phyloP scores from a whole-genome alignment of 139 green algal species.

The Volvox africanus region DNA sequence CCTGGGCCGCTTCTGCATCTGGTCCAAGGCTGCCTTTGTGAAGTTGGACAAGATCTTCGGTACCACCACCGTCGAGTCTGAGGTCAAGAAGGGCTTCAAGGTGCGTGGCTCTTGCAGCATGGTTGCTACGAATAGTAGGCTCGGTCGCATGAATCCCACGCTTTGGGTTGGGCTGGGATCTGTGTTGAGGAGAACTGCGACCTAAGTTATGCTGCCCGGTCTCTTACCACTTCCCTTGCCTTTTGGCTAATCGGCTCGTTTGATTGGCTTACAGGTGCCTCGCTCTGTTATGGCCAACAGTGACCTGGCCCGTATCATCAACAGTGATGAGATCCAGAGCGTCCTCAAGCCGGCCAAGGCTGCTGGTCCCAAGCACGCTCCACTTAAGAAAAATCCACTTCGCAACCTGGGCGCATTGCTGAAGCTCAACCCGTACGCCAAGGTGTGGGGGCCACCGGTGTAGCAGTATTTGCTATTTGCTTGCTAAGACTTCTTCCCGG shows the following conservation, averaged over 20 bases:
- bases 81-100: slow-evolving; percentile 96
- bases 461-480: not conserved
- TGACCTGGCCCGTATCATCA: slow-evolving; percentile 97
- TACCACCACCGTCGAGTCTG: slow-evolving; percentile 74
- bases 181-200: no score
- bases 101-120: not conserved
- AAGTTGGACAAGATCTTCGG: slow-evolving; percentile 89
- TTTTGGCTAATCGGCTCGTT: not conserved
- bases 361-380: slow-evolving; percentile 53
- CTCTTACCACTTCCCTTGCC: no score
- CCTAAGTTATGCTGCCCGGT: no score
- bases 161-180: not conserved
- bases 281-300: slow-evolving; percentile 91
- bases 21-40: slow-evolving; percentile 97
- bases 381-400: slow-evolving; percentile 99
- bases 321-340: slow-evolving; percentile 95
- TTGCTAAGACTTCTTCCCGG: no score
- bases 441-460: slow-evolving; percentile 35
- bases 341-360: slow-evolving; percentile 80
- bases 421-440: slow-evolving; percentile 98
- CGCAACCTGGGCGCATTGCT: slow-evolving; percentile 96
- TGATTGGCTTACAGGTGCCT: slow-evolving; percentile 75
- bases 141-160: no score
- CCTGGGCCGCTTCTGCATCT: slow-evolving; percentile 98
- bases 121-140: no score